Base-by-base conservation (phyloP, 2,329 filamentous ascomycete genomes). In the Salinomyces thailandicus region DNA sequence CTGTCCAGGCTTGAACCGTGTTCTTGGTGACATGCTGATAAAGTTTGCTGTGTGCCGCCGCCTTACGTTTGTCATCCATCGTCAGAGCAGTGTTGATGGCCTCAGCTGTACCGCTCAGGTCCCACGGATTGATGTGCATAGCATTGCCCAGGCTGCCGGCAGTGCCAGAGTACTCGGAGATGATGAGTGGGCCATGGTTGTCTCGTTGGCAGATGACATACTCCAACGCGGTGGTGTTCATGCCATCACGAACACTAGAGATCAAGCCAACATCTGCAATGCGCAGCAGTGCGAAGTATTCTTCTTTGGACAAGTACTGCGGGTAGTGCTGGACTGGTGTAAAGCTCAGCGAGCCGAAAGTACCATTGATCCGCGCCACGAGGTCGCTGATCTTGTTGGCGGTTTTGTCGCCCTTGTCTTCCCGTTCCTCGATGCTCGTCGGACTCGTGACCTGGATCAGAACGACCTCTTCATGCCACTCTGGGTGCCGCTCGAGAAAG, bases 111-210 rank as follows among this genome's bases (percentile, higher is more conserved):
- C 83, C 84, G 17, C 73, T 77, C 37, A 89, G 71, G 57, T 95
- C 86, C 85, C 87, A 96, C 1, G 89, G 89, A 62, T 96, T 96
- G 67, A 96, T 94, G 61, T 93, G 85, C 43, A 94, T 86, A 19
- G 89, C 89, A 53, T 83, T 81, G 43, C 75, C 75, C 24, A 96
- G 71, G 38, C 80, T 91, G 36, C 84, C 84, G 19, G 89, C 86
- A 1, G 89, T 95, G 40, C 89, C 89, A 44, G 87, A 95, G 61
- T 96, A 96, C 60, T 96, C 89, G 11, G 91, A 96, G 16, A 96
- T 74, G 47, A 96, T 95, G 31, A 96, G 68, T 2, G 87, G 89
- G 1, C 87, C 84, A 49, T 87, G 78, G 38, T 79, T 79, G 45
- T 91, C 81, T 53, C 85, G 82, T 62, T 96, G 89, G 59, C 85